These are phyloP conservation scores for Yarrowia osloensis DNA, from an alignment of 805 yeast genomes.

Conservation along the genomic window DNA sequence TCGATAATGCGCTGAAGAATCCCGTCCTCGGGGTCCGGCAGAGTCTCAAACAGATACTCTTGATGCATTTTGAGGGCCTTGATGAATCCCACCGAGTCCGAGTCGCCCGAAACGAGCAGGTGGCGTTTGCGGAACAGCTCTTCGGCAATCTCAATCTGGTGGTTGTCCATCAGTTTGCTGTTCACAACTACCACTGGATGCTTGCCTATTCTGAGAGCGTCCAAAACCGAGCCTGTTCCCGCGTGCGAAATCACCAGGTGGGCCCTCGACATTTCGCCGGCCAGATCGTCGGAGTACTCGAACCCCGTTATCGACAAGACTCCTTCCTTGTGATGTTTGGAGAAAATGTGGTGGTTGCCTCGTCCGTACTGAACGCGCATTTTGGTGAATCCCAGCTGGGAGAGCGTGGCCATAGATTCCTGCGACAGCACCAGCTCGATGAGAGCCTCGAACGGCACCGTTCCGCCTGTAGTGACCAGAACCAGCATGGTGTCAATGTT, in stretches of 20 bases:
- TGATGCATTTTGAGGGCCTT: conserved; percentile 1
- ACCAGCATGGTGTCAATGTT: conserved; percentile 32
- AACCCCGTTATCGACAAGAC: conserved; percentile 48
- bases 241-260: conserved; percentile 84
- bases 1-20: not conserved
- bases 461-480: conserved; percentile 86
- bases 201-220: conserved; percentile 59
- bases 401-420: conserved; percentile 46
- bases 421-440: conserved; percentile 48
- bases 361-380: conserved; percentile 65
- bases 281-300: conserved; percentile 49
- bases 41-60: conserved; percentile 27
- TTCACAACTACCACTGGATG: conserved; percentile 73
- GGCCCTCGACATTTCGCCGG: conserved; percentile 47
- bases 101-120: conserved; percentile 35
- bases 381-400: conserved; percentile 44
- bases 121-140: conserved; percentile 48
- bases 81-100: conserved; percentile 9
- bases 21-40: conserved; percentile 32
- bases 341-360: conserved; percentile 38
- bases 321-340: conserved; percentile 13
- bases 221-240: conserved; percentile 88
- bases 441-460: conserved; percentile 72
- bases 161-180: conserved; percentile 77
- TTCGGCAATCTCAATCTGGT: conserved; percentile 76